Evolutionary conservation across 768 basidiomycete species (phyloP), one percentile per base, ranked within the genome.

Genomic region (Mycena latifolia): DNA sequence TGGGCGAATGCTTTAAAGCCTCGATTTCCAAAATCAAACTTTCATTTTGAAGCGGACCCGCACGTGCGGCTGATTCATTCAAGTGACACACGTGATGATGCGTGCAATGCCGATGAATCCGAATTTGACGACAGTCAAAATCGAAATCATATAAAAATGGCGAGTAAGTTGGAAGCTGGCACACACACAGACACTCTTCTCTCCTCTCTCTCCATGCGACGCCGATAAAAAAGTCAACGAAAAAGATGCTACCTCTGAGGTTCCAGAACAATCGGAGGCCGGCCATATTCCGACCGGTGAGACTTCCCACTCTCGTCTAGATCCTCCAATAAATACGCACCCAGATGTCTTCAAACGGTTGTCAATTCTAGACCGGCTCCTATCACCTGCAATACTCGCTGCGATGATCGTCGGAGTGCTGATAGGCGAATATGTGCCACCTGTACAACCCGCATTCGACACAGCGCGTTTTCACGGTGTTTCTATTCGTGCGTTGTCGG

Each of bases 371-470:
- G 91, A 93, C 70, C 83, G 87, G 18, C 80, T 90, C 7, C 79
- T 93, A 28, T 88, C 90, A 0, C 85, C 90, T 0, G 79, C 88
- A 37, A 89, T 95, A 29, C 79, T 95, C 4, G 27, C 91, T 0
- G 84, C 82, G 28, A 95, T 95, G 93, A 85, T 94, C 55, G 68
- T 90, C n/a, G 93, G 92, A 0, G 88, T 93, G 5, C 74, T 94
- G 52, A 87, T 95, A 25, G 92, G 93, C 5, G 86, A 87, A 56
- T 93, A 86, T 58, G 89, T 83, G 1, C 85, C 84, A 6, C 77
- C 80, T 31, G 87, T 93, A 2, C 87, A 89, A 61, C 69, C 78
- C 14, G 88, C 89, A 0, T 89, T 93, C 60, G 85, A 89, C 69
- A 86, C 87, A 11, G 85, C 85, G 9, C 85, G 83, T 52, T 88